A percentile compares a stretch with the other conserved stretches of the same genome.
These are phyloP conservation scores for Yamadazyma akitaensis DNA, from an alignment of 805 yeast genomes.

Conservation along the genomic window DNA sequence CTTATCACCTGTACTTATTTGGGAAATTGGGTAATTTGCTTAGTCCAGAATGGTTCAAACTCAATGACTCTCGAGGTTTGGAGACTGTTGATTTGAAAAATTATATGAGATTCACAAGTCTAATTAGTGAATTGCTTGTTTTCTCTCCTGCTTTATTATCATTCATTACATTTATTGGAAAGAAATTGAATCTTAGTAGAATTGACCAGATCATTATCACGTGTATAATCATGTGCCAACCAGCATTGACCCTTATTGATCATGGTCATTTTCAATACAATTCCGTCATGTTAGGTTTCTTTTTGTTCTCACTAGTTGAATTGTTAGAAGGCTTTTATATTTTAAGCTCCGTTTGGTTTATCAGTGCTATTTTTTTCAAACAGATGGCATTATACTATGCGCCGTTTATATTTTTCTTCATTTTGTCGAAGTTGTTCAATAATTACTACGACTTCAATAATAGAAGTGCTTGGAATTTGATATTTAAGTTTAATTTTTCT, in stretches of 20 bases:
- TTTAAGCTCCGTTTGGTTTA: slow-evolving; percentile 73
- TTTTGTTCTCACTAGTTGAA: slow-evolving; percentile 64
- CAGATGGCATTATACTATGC: slow-evolving; percentile 96
- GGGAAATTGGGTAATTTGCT: slow-evolving; percentile 70
- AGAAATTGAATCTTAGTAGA: slow-evolving; percentile 50
- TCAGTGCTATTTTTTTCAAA: slow-evolving; percentile 76
- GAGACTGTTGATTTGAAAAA: slow-evolving; percentile 69
- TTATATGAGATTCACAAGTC: slow-evolving; percentile 78
- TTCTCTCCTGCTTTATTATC: slow-evolving; percentile 79
- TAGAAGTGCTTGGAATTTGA: slow-evolving; percentile 9
- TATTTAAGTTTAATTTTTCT: slow-evolving; percentile 45
- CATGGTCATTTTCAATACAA: slow-evolving; percentile 98
- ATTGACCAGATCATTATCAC: slow-evolving; percentile 75
- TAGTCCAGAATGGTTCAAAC: slow-evolving; percentile 70
- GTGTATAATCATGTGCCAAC: slow-evolving; percentile 80
- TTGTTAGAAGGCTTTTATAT: slow-evolving; percentile 61
- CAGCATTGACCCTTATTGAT: slow-evolving; percentile 78
- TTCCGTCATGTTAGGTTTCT: slow-evolving; percentile 87
- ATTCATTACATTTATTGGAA: slow-evolving; percentile 70
- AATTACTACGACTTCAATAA: slow-evolving; percentile 17
- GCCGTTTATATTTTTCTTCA: slow-evolving; percentile 79
- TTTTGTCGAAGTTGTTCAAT: slow-evolving; percentile 50
- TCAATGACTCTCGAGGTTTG: slow-evolving; percentile 70
- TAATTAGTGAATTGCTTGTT: slow-evolving; percentile 67
- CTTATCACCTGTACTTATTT: slow-evolving; percentile 79